These are phyloP conservation scores for Leishmania martiniquensis DNA, from an alignment of 208 protist species.

Conservation along the genomic window DNA sequence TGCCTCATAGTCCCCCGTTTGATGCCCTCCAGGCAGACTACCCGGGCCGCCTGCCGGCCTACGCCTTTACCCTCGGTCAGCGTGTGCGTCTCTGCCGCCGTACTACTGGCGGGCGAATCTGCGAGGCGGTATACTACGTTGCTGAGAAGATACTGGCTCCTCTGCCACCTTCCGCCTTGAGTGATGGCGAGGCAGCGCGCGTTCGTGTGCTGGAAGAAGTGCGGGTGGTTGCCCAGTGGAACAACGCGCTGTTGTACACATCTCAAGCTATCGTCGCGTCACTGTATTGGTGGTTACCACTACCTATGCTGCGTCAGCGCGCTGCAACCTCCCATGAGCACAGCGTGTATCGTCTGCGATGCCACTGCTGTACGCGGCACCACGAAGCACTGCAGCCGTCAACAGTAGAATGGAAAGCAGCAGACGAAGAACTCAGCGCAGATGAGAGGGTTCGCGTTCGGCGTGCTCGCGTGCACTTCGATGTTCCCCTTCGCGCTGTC, in stretches of 20 bases:
- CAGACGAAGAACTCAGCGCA: slow-evolving; percentile 7
- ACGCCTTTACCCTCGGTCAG: slow-evolving; percentile 80
- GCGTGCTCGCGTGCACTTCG: slow-evolving; percentile 31
- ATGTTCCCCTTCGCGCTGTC: slow-evolving; percentile 54
- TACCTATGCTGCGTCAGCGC: background rate
- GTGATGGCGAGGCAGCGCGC: background rate
- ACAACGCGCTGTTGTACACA: slow-evolving; percentile 52
- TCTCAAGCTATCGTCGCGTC: slow-evolving; percentile 7
- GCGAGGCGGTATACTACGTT: slow-evolving; percentile 52
- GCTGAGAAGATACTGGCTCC: slow-evolving; percentile 38
- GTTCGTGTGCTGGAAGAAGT: slow-evolving; percentile 52
- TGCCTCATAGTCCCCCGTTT: background rate
- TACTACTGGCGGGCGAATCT: slow-evolving; percentile 1
- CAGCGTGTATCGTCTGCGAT: slow-evolving; percentile 21
- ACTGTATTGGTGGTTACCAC: slow-evolving; percentile 23
- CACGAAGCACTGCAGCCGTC: slow-evolving; percentile 51
- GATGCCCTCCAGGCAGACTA: slow-evolving; percentile 22
- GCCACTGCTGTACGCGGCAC: slow-evolving; percentile 60
- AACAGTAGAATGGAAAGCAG: slow-evolving; percentile 37
- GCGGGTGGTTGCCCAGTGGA: slow-evolving; percentile 56
- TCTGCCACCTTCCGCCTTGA: slow-evolving; percentile 14
- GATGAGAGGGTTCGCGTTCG: slow-evolving; percentile 1
- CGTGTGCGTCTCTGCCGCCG: slow-evolving; percentile 33
- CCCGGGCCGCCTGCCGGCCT: slow-evolving; percentile 50
- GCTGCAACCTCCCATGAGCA: background rate